phyloP scores from a whole-genome alignment of 495 filamentous ascomycete genomes.

The Eremomyces bilateralis region DNA sequence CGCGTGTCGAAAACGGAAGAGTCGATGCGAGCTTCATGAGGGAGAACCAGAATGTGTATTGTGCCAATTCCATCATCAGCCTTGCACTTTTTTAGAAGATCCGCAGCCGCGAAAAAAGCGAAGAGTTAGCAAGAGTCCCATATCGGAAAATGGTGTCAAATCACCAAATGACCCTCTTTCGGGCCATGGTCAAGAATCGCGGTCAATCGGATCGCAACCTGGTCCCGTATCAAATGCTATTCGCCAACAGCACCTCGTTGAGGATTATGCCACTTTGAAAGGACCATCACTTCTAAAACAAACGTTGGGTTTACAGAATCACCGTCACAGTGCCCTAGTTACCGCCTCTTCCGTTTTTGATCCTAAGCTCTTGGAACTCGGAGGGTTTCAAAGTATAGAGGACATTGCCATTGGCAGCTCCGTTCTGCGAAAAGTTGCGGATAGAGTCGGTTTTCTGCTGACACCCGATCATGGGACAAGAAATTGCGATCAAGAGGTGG shows the following conservation, averaged over 20 bases:
- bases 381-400: slow-evolving; percentile 46
- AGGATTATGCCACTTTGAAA: too few species aligned
- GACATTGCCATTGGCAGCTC: slow-evolving; percentile 45
- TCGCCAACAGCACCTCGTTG: too few species aligned
- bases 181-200: too few species aligned
- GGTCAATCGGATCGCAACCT: too few species aligned
- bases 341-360: too few species aligned
- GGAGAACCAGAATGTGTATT: slow-evolving; percentile 49
- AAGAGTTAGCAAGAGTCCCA: slow-evolving; percentile 11
- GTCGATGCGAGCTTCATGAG: slow-evolving; percentile 81
- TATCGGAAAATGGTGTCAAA: too few species aligned
- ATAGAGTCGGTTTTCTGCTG: slow-evolving; percentile 67
- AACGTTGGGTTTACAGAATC: too few species aligned
- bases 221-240: too few species aligned
- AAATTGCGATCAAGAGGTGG: slow-evolving; percentile 43
- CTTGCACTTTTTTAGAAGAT: slow-evolving; percentile 25
- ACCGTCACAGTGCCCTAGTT: too few species aligned
- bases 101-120: slow-evolving; percentile 29
- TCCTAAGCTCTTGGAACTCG: slow-evolving; percentile 47
- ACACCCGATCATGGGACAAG: slow-evolving; percentile 43
- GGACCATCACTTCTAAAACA: too few species aligned
- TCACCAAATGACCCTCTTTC: too few species aligned
- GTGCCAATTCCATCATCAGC: slow-evolving; percentile 26
- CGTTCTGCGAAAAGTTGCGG: slow-evolving; percentile 57
- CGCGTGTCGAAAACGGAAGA: slow-evolving; percentile 67